Evolutionary conservation across 1,139 yeast genomes (phyloP).

Genomic region (Saccharomyces hybrid): DNA sequence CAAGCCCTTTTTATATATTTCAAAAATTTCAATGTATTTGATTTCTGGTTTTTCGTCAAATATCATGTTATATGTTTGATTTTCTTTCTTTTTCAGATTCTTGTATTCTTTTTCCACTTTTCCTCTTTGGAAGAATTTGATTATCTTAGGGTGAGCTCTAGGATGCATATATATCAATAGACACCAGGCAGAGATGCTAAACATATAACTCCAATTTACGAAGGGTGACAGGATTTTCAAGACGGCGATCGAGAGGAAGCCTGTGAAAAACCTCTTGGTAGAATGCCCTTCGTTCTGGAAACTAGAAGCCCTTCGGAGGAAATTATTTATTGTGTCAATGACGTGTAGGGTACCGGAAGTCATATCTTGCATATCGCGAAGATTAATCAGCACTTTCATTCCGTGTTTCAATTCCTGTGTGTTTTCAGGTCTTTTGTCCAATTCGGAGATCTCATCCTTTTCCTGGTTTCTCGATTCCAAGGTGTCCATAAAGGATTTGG

Average conservation of each 20-base stretch:
- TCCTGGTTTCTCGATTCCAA: not conserved
- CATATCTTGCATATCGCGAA: slow-evolving; percentile 43
- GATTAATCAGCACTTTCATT: slow-evolving; percentile 34
- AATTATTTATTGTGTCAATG: slow-evolving; percentile 46
- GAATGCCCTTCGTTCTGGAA: slow-evolving; percentile 65
- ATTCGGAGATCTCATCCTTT: not conserved
- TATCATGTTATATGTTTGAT: slow-evolving; percentile 43
- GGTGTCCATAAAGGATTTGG: not conserved
- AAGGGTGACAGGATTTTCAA: slow-evolving; percentile 50
- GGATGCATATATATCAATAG: slow-evolving; percentile 50
- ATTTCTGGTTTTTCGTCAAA: slow-evolving; percentile 63
- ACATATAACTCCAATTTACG: slow-evolving; percentile 57
- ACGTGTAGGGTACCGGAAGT: slow-evolving; percentile 48
- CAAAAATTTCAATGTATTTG: slow-evolving; percentile 62
- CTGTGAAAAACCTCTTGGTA: slow-evolving; percentile 43
- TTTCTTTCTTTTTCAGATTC: slow-evolving; percentile 29
- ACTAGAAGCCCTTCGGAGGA: slow-evolving; percentile 57
- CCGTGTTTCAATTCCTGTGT: slow-evolving; percentile 27
- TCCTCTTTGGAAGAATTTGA: slow-evolving; percentile 22
- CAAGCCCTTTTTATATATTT: slow-evolving; percentile 59
- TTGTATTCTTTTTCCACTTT: slow-evolving; percentile 14
- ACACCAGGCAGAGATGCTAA: slow-evolving; percentile 53
- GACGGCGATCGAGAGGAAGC: slow-evolving; percentile 38
- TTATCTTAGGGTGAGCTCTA: slow-evolving; percentile 35
- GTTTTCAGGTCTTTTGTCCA: slow-evolving; percentile 5